Evolutionary conservation across 73 alveolate genomes (phyloP).

Genomic region (Blepharisma stoltei): DNA sequence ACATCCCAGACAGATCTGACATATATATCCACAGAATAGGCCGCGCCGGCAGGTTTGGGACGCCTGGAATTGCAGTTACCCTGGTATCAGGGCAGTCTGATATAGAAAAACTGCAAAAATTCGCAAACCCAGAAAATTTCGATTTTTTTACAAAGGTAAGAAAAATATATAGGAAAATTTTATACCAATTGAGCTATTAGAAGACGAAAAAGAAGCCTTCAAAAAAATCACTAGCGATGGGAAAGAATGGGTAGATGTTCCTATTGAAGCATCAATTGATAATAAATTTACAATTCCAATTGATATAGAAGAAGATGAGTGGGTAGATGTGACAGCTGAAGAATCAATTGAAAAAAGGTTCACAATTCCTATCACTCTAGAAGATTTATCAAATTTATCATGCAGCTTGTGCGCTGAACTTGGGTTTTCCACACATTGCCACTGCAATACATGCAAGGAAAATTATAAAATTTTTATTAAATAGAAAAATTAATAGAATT

Average conservation of each 20-base stretch:
- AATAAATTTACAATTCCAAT: neutral
- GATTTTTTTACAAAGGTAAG: neutral
- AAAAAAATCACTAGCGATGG: neutral
- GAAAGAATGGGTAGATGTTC: neutral
- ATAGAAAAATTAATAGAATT: too few species aligned
- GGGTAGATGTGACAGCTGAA: neutral
- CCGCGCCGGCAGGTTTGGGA: slow-evolving; percentile 96
- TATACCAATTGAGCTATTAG: too few species aligned
- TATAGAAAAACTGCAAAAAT: neutral
- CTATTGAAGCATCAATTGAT: neutral
- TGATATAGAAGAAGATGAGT: slow-evolving; percentile 15
- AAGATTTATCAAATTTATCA: neutral
- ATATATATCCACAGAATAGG: slow-evolving; percentile 96
- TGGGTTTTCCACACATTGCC: slow-evolving; percentile 12
- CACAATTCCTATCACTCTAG: neutral
- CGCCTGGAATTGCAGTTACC: slow-evolving; percentile 74
- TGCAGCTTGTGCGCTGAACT: neutral
- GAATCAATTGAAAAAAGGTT: slow-evolving; percentile 8
- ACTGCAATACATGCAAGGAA: neutral
- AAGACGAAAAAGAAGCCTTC: neutral
- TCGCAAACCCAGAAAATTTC: neutral
- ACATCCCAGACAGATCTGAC: slow-evolving; percentile 92
- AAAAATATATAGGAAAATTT: neutral
- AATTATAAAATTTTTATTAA: neutral
- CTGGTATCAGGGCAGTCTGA: neutral